Evolutionary conservation across 2,329 filamentous ascomycete genomes (phyloP).

Genomic region (Colletotrichum liriopes): DNA sequence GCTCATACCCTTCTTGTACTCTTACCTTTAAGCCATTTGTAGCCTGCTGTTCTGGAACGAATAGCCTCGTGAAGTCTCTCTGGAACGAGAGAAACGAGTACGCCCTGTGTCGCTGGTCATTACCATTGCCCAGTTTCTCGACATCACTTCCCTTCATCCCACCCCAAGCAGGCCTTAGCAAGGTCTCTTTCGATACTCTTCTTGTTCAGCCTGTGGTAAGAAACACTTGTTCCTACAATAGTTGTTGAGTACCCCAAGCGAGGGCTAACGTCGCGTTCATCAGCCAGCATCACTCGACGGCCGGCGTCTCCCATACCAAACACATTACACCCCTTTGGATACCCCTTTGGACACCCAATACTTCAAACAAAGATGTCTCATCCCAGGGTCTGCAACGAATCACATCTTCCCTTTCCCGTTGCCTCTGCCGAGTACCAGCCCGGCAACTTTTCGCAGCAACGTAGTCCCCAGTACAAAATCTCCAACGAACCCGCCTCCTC

Average conservation of each 20-base stretch:
- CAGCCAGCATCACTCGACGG: constrained; percentile 17
- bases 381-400: constrained; percentile 8
- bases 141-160: neutral
- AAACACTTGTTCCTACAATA: neutral
- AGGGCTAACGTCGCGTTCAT: neutral
- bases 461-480: constrained; percentile 31
- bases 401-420: neutral
- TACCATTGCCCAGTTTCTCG: neutral
- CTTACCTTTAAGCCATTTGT: neutral
- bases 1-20: neutral
- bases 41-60: constrained; percentile 19
- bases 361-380: constrained; percentile 10
- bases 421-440: neutral
- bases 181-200: neutral
- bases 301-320: neutral
- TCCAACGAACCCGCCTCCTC: constrained; percentile 28
- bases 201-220: neutral
- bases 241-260: too few relatives aligned
- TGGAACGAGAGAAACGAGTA: constrained; percentile 5
- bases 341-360: neutral
- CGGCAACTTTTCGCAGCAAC: constrained; percentile 22
- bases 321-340: neutral
- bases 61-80: neutral
- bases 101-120: neutral
- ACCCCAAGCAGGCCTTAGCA: neutral